These are phyloP conservation scores for Pythium monospermum DNA, from an alignment of 352 stramenopile species.

Conservation along the genomic window DNA sequence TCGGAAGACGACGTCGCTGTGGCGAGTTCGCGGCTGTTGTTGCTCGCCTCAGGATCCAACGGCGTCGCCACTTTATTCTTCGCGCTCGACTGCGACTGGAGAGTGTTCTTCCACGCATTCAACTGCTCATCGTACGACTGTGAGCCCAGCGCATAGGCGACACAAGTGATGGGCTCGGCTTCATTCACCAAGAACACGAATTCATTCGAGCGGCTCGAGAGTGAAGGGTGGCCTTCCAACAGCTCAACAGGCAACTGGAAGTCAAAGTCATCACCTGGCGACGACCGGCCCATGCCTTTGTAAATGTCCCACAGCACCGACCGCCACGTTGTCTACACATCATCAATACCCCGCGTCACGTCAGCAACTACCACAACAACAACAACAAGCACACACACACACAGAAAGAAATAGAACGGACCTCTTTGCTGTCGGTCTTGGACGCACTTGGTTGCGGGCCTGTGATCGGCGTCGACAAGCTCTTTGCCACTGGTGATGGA, in stretches of 20 bases:
- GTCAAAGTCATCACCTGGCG: slow-evolving; percentile 65
- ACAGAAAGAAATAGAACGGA: background rate
- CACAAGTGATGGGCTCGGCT: slow-evolving; percentile 90
- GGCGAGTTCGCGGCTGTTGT: background rate
- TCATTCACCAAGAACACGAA: slow-evolving; percentile 92
- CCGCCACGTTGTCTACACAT: slow-evolving; percentile 38
- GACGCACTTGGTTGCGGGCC: slow-evolving; percentile 1
- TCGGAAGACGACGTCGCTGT: slow-evolving; percentile 20
- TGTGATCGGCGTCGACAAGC: background rate
- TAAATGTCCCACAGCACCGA: slow-evolving; percentile 70
- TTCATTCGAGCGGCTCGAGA: slow-evolving; percentile 86
- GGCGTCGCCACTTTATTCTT: no score
- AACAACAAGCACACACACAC: background rate
- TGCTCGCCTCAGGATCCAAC: no score
- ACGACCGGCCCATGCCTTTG: slow-evolving; percentile 47
- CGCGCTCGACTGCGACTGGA: slow-evolving; percentile 38
- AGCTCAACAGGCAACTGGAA: slow-evolving; percentile 60
- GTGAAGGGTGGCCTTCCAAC: slow-evolving; percentile 77
- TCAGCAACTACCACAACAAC: background rate
- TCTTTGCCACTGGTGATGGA: slow-evolving; percentile 1
- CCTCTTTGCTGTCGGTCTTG: slow-evolving; percentile 23
- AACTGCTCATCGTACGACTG: slow-evolving; percentile 82
- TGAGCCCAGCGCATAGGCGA: slow-evolving; percentile 94
- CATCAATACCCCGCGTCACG: no score
- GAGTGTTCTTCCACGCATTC: slow-evolving; percentile 49